phyloP scores from a whole-genome alignment of 2,329 filamentous ascomycete genomes.

The Ascochyta fabae region DNA sequence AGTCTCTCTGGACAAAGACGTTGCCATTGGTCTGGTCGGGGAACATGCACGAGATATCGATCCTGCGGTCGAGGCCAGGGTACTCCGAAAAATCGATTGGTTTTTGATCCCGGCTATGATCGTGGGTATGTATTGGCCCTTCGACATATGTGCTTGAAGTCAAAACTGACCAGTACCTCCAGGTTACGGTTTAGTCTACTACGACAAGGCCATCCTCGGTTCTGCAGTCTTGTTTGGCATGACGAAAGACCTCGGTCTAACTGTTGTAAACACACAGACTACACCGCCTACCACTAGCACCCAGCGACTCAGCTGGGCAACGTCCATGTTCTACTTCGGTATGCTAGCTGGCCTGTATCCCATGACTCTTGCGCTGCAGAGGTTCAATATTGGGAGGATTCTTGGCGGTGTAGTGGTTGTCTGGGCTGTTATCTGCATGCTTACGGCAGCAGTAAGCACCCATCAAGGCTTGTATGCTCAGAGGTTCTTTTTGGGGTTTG shows the following conservation, averaged over 20 bases:
- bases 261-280: conserved; percentile 58
- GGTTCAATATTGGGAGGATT: conserved; percentile 69
- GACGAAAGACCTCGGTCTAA: conserved; percentile 70
- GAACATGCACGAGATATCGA: conserved; percentile 63
- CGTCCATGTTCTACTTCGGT: conserved; percentile 80
- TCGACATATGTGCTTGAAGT: no score
- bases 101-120: conserved; percentile 72
- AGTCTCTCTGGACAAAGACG: conserved; percentile 56
- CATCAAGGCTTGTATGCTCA: conserved; percentile 67
- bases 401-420: conserved; percentile 68
- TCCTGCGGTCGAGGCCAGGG: conserved; percentile 60
- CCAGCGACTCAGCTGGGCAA: conserved; percentile 75
- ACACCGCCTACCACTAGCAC: conserved; percentile 67
- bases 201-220: conserved; percentile 78
- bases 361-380: conserved; percentile 73
- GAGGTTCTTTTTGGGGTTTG: conserved; percentile 62
- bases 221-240: conserved; percentile 77
- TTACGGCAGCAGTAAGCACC: conserved; percentile 70
- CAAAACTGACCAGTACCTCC: neutral
- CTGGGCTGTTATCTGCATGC: conserved; percentile 72
- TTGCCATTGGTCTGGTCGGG: conserved; percentile 66
- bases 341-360: conserved; percentile 78
- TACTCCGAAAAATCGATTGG: conserved; percentile 70
- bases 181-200: conserved; percentile 72
- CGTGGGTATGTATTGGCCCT: conserved; percentile 31